These are phyloP conservation scores for Primulina huaijiensis DNA, from an alignment of 257 asterid genomes.

Conservation along the genomic window DNA sequence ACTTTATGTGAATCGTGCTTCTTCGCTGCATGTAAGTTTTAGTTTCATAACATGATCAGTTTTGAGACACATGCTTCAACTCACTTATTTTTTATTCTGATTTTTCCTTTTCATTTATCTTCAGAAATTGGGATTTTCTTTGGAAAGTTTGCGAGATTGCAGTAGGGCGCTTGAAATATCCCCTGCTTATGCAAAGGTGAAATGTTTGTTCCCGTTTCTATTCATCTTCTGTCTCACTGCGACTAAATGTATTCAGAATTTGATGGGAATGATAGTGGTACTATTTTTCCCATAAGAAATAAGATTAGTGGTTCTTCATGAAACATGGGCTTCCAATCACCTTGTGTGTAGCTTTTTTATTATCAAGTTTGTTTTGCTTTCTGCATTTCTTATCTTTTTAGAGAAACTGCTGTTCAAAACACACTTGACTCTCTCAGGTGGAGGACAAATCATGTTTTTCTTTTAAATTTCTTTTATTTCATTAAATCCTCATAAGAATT, in stretches of 20 bases:
- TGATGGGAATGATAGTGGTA: neutral
- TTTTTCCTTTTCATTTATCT: slow-evolving; percentile 18
- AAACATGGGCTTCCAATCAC: neutral
- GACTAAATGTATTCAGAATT: slow-evolving; percentile 14
- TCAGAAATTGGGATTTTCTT: slow-evolving; percentile 73
- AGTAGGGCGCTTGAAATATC: slow-evolving; percentile 53
- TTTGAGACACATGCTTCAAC: slow-evolving; percentile 11
- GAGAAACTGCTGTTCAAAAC: neutral
- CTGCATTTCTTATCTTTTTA: neutral
- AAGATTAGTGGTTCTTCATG: slow-evolving; percentile 12
- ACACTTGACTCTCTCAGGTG: neutral
- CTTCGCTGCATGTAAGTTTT: slow-evolving; percentile 69
- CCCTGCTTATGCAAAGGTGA: slow-evolving; percentile 80
- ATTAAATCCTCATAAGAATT: slow-evolving; percentile 17
- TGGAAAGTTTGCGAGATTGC: slow-evolving; percentile 75
- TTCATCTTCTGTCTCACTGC: slow-evolving; percentile 2
- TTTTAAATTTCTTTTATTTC: slow-evolving; percentile 13
- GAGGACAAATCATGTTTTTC: neutral
- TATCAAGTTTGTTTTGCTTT: neutral
- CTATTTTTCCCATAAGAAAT: neutral
- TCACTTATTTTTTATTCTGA: slow-evolving; percentile 2
- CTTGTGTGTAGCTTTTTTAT: neutral
- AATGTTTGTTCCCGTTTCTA: slow-evolving; percentile 15
- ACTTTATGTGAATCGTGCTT: slow-evolving; percentile 85
- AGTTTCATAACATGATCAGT: neutral